Conservation (phyloP, 345 rosid genomes). For the Fremontodendron californicum region DNA sequence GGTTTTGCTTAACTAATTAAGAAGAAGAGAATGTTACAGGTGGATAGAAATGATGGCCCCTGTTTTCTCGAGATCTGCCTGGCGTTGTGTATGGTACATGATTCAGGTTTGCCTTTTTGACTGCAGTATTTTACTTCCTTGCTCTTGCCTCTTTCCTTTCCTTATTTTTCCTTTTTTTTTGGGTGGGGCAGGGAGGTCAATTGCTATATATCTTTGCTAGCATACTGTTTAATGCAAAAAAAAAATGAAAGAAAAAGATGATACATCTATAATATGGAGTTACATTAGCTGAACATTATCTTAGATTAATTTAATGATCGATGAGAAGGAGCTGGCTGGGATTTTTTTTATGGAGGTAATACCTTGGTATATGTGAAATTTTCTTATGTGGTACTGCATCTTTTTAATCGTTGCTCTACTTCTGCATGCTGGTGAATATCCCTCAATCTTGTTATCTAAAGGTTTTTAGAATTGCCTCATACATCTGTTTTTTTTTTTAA, state of each 20-base stretch:
- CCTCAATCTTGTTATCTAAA: background rate
- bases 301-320: background rate
- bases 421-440: background rate
- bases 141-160: background rate
- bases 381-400: background rate
- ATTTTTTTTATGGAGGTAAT: background rate
- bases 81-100: constrained; percentile 79
- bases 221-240: background rate
- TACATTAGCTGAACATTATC: background rate
- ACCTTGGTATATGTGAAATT: background rate
- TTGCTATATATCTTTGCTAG: background rate
- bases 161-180: background rate
- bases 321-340: background rate
- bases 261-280: background rate
- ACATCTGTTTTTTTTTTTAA: background rate
- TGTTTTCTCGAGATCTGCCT: constrained; percentile 64
- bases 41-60: constrained; percentile 87
- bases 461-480: background rate
- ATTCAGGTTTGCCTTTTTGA: constrained; percentile 43
- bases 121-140: background rate
- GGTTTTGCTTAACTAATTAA: constrained; percentile 3
- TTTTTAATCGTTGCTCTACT: background rate
- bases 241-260: too few relatives aligned
- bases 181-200: background rate
- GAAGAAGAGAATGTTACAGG: constrained; percentile 30